phyloP scores from a whole-genome alignment of 805 yeast genomes.

The Wickerhamiella siamensis region DNA sequence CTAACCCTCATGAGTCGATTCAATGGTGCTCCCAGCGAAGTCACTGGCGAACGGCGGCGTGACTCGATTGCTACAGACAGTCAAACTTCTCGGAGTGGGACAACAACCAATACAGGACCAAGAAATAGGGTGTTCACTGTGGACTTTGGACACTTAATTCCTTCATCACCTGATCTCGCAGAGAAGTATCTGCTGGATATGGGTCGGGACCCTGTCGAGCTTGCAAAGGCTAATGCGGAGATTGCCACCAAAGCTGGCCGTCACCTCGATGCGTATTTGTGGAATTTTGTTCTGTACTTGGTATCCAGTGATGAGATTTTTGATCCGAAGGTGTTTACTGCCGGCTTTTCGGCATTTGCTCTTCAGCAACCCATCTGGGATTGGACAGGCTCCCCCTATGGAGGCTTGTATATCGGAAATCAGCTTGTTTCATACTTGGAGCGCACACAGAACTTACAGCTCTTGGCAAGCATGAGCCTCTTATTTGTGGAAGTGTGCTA shows the following conservation, averaged over 20 bases:
- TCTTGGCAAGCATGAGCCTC: constrained; percentile 19
- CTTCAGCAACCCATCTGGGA: constrained; percentile 14
- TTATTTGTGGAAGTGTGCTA: background rate
- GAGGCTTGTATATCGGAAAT: constrained; percentile 48
- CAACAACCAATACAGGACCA: constrained; percentile 43
- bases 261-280: constrained; percentile 52
- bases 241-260: constrained; percentile 54
- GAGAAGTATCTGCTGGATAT: constrained; percentile 27
- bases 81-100: constrained; percentile 19
- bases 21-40: background rate
- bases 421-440: constrained; percentile 53
- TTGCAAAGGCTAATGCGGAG: constrained; percentile 55
- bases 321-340: background rate
- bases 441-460: constrained; percentile 53
- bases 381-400: constrained; percentile 79
- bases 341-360: background rate
- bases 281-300: constrained; percentile 33
- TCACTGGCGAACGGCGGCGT: constrained; percentile 13
- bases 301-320: constrained; percentile 18
- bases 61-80: background rate
- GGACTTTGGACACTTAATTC: constrained; percentile 58
- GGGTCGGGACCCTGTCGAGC: constrained; percentile 36
- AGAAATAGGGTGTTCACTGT: constrained; percentile 24
- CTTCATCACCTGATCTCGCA: constrained; percentile 53
- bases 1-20: background rate